Evolutionary conservation across 1,284 basidiomycete genomes (phyloP), one percentile per base, ranked within the genome.

Genomic region (Ustilago crameri): DNA sequence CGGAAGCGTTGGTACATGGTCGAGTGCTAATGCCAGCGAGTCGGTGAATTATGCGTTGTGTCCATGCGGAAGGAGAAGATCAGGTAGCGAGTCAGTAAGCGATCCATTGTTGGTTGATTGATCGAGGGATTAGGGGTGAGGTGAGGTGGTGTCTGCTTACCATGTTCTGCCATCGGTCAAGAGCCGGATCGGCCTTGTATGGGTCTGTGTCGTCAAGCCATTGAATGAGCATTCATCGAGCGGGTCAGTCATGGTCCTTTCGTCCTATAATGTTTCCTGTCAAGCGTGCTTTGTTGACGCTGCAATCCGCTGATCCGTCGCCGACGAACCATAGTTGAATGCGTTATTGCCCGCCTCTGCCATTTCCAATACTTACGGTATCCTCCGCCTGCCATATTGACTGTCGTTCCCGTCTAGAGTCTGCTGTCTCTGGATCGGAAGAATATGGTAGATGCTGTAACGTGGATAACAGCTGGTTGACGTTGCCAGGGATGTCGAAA

Each of bases 1-100:
- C 74, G 72, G 72, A 81, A 81, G 24, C 78, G 69, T 50, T 73
- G 66, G 70, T 81, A 81, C 79, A 81, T 81, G 44, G 79, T 75
- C 54, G 75, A 72, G 70, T 81, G 79, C 51, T 54, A n/a, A n/a
- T n/a, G n/a, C n/a, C n/a, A n/a, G n/a, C n/a, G n/a, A n/a, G n/a
- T n/a, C n/a, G n/a, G n/a, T n/a, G n/a, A n/a, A n/a, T n/a, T n/a
- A n/a, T n/a, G n/a, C n/a, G n/a, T n/a, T n/a, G n/a, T n/a, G n/a
- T n/a, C n/a, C n/a, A n/a, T n/a, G n/a, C n/a, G n/a, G n/a, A n/a
- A n/a, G n/a, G n/a, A n/a, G n/a, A n/a, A n/a, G n/a, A n/a, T n/a
- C n/a, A n/a, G n/a, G 27, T 5, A 3, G 17, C 17, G 22, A 12
- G 3, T 42, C n/a, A 20, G 18, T 23, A 23, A 26, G n/a, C n/a